These are phyloP conservation scores for Sphagnum contortum DNA, from an alignment of 225 moss, liverwort and hornwort genomes.

Conservation along the genomic window DNA sequence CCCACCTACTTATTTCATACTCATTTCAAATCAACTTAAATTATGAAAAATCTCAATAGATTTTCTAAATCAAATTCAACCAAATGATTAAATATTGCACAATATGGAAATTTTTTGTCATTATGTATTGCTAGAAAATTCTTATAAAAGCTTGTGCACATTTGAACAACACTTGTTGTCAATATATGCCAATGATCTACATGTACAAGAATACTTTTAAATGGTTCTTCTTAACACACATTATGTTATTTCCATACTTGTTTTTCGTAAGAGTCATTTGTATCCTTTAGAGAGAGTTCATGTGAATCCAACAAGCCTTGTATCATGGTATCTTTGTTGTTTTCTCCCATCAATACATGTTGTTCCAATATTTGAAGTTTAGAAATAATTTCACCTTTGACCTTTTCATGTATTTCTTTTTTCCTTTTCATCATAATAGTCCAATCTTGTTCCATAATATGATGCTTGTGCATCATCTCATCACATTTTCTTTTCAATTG, in stretches of 20 bases:
- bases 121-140: too few species aligned
- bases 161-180: too few species aligned
- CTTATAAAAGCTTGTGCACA: too few species aligned
- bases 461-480: constrained; percentile 55
- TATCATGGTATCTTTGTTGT: constrained; percentile 55
- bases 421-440: constrained; percentile 48
- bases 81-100: too few species aligned
- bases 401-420: constrained; percentile 23
- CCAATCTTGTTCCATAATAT: constrained; percentile 58
- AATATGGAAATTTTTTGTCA: too few species aligned
- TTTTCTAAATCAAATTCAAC: too few species aligned
- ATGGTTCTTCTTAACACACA: too few species aligned
- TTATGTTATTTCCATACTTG: constrained; percentile 19
- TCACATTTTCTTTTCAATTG: constrained; percentile 42
- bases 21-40: too few species aligned
- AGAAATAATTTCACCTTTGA: constrained; percentile 31
- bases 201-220: too few species aligned
- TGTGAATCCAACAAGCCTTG: constrained; percentile 49
- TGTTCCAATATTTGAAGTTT: constrained; percentile 49
- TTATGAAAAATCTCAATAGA: too few species aligned
- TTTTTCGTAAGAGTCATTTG: constrained; percentile 55
- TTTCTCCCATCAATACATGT: constrained; percentile 35
- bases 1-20: too few species aligned
- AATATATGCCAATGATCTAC: too few species aligned
- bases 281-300: constrained; percentile 34